Conservation (phyloP, 805 yeast species). For the Pichia manshurica region DNA sequence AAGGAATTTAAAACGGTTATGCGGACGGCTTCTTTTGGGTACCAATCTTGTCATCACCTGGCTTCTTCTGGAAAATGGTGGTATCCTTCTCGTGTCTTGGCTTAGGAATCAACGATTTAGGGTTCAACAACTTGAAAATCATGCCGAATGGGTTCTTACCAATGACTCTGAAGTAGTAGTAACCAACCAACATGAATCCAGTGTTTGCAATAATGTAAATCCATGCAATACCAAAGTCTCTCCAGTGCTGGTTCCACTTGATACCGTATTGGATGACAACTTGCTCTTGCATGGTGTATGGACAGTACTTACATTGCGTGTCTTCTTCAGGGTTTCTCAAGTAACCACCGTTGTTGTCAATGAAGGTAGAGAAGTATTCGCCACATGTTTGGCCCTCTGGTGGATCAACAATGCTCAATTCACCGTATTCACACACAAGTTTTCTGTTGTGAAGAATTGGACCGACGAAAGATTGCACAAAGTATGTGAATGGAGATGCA, state of each 20-base stretch:
- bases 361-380: slow-evolving; percentile 39
- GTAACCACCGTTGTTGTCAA: slow-evolving; percentile 47
- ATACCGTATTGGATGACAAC: slow-evolving; percentile 40
- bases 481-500: slow-evolving; percentile 66
- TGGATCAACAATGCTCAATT: slow-evolving; percentile 46
- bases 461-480: slow-evolving; percentile 49
- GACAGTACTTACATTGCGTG: slow-evolving; percentile 45
- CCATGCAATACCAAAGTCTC: slow-evolving; percentile 60
- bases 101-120: slow-evolving; percentile 21
- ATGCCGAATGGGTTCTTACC: slow-evolving; percentile 6
- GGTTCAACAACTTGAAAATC: slow-evolving; percentile 16
- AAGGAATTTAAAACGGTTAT: too few relatives aligned
- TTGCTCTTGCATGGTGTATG: slow-evolving; percentile 39
- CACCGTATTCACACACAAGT: slow-evolving; percentile 45
- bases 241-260: slow-evolving; percentile 49
- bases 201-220: slow-evolving; percentile 50
- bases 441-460: slow-evolving; percentile 43
- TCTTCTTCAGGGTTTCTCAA: slow-evolving; percentile 49
- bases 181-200: slow-evolving; percentile 15
- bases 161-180: slow-evolving; percentile 19
- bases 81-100: slow-evolving; percentile 38
- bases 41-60: slow-evolving; percentile 30
- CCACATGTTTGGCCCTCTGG: slow-evolving; percentile 64
- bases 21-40: slow-evolving; percentile 5
- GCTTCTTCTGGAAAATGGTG: slow-evolving; percentile 31